Evolutionary conservation across 495 filamentous ascomycete genomes (phyloP).

Genomic region (Talaromyces borbonicus): DNA sequence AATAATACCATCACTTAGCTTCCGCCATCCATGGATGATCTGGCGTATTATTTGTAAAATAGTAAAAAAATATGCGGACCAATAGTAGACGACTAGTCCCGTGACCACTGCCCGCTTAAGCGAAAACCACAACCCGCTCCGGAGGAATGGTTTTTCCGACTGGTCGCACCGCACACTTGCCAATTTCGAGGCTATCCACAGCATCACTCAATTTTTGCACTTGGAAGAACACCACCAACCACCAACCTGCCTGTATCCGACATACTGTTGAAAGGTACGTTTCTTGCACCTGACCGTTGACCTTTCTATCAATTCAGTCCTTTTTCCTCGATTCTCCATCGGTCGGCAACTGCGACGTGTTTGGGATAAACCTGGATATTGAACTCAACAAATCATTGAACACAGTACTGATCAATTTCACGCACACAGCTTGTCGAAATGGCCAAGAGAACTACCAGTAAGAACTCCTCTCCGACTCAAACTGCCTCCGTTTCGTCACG

Average conservation of each 20-base stretch:
- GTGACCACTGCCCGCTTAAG: conserved; percentile 1
- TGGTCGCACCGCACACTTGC: conserved; percentile 5
- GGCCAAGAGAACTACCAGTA: conserved; percentile 10
- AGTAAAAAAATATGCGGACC: too few relatives aligned
- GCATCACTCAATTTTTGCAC: background rate
- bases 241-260: conserved; percentile 5
- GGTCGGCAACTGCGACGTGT: too few relatives aligned
- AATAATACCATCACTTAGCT: conserved; percentile 30
- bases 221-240: too few relatives aligned
- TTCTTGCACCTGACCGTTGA: background rate
- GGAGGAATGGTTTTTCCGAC: conserved; percentile 1
- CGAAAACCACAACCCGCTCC: background rate
- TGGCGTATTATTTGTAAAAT: too few relatives aligned
- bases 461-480: background rate
- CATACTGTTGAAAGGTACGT: conserved; percentile 9
- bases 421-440: conserved; percentile 4
- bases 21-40: too few relatives aligned
- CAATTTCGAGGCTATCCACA: conserved; percentile 9
- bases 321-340: background rate
- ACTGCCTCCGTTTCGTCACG: background rate
- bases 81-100: too few relatives aligned
- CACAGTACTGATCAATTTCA: background rate
- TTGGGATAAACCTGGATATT: too few relatives aligned
- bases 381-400: background rate
- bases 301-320: background rate